Conservation (phyloP, 164 flowering plant genomes). For the Chimonanthus praecox region DNA sequence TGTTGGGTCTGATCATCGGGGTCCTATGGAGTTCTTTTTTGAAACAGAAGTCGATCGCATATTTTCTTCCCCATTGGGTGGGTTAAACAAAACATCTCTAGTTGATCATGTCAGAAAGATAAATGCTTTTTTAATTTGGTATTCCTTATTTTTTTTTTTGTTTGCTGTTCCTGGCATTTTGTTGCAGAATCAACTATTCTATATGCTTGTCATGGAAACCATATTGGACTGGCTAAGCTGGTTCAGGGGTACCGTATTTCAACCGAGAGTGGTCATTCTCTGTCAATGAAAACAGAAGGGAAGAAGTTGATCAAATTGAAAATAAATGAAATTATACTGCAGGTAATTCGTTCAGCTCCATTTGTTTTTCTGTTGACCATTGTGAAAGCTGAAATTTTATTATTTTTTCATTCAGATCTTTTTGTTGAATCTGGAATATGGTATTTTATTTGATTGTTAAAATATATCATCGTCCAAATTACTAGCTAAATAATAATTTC, state of each 20-base stretch:
- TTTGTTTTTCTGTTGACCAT: neutral
- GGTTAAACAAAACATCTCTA: conserved; percentile 6
- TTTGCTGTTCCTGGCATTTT: conserved; percentile 1
- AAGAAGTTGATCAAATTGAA: conserved; percentile 79
- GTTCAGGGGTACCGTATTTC: conserved; percentile 76
- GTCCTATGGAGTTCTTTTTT: conserved; percentile 73
- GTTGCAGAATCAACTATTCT: conserved; percentile 81
- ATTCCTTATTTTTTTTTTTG: too few species aligned
- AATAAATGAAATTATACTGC: conserved; percentile 75
- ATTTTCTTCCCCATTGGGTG: conserved; percentile 92
- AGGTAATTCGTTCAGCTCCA: conserved; percentile 42
- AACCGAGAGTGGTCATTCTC: conserved; percentile 53
- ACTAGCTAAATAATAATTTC: too few species aligned
- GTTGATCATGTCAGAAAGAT: conserved; percentile 14
- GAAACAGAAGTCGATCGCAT: conserved; percentile 93
- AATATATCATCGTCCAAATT: too few species aligned
- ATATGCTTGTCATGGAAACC: conserved; percentile 84
- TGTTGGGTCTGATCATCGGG: conserved; percentile 48
- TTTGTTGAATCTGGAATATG: neutral
- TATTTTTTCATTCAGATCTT: neutral
- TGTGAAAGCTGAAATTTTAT: neutral
- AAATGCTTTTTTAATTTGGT: too few species aligned
- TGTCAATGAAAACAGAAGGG: conserved; percentile 75
- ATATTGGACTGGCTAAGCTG: conserved; percentile 82
- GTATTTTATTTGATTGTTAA: neutral